Evolutionary conservation across 805 yeast species (phyloP).

Genomic region (Vanderwaltozyma tropicalis): DNA sequence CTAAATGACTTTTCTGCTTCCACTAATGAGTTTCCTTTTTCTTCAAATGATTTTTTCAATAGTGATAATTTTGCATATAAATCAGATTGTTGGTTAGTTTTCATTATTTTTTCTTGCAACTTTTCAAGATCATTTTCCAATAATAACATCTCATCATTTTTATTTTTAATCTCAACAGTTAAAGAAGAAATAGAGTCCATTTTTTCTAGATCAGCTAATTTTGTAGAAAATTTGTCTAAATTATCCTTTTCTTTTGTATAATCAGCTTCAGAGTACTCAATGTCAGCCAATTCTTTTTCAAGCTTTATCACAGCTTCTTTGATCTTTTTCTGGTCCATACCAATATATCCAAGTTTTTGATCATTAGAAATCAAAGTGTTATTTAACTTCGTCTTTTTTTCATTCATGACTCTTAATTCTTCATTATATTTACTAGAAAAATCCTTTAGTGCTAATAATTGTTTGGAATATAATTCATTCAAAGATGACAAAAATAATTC

Average conservation of each 20-base stretch:
- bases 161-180: slow-evolving; percentile 28
- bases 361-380: slow-evolving; percentile 19
- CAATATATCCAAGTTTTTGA: slow-evolving; percentile 35
- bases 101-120: slow-evolving; percentile 39
- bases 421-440: neutral
- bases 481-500: neutral
- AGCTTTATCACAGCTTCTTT: slow-evolving; percentile 31
- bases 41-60: slow-evolving; percentile 14
- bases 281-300: slow-evolving; percentile 30
- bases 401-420: slow-evolving; percentile 17
- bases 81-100: slow-evolving; percentile 49
- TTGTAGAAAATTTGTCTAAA: slow-evolving; percentile 31
- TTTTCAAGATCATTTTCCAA: slow-evolving; percentile 42
- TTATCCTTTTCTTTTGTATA: slow-evolving; percentile 37
- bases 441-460: neutral
- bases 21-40: slow-evolving; percentile 4
- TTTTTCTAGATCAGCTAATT: slow-evolving; percentile 26
- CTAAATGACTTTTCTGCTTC: neutral
- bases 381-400: slow-evolving; percentile 1
- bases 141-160: slow-evolving; percentile 29
- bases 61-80: slow-evolving; percentile 43
- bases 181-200: slow-evolving; percentile 24
- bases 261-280: slow-evolving; percentile 36
- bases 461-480: neutral
- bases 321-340: slow-evolving; percentile 33